Conservation (phyloP, 345 rosid genomes). For the Punica granatum region DNA sequence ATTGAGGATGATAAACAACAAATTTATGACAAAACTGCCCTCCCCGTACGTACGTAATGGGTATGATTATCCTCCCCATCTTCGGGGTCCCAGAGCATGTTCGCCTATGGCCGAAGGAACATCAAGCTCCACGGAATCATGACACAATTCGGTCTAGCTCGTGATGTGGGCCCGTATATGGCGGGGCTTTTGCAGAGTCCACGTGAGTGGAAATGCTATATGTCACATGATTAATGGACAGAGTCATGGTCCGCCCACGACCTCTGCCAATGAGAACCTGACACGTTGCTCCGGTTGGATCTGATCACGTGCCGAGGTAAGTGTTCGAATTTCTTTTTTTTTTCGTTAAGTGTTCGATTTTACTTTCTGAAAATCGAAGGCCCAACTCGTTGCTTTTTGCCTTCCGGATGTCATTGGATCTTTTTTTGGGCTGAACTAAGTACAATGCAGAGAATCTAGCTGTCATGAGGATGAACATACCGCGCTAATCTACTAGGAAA, state of each 20-base stretch:
- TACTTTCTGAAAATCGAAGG: background rate
- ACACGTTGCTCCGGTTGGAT: slow-evolving; percentile 20
- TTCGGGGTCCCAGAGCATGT: slow-evolving; percentile 1
- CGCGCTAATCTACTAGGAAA: too few relatives aligned
- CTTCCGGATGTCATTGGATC: background rate
- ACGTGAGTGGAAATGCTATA: slow-evolving; percentile 36
- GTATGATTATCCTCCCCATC: background rate
- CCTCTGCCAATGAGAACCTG: background rate
- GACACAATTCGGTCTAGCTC: slow-evolving; percentile 36
- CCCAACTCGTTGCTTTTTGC: background rate
- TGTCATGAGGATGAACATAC: too few relatives aligned
- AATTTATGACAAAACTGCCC: too few relatives aligned
- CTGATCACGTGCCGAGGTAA: slow-evolving; percentile 21
- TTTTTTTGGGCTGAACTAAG: background rate
- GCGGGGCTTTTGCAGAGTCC: slow-evolving; percentile 24
- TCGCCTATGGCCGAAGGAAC: background rate
- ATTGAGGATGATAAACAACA: too few relatives aligned
- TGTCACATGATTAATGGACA: slow-evolving; percentile 28
- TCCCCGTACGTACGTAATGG: background rate
- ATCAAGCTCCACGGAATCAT: slow-evolving; percentile 4
- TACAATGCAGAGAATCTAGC: background rate
- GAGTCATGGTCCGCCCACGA: background rate
- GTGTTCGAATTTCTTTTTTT: background rate
- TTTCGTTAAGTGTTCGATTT: background rate
- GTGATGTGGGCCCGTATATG: slow-evolving; percentile 32